A percentile compares a stretch with the other conserved stretches of the same genome.
phyloP scores from a whole-genome alignment of 805 yeast species.

The Pichia thaimueangensis region DNA sequence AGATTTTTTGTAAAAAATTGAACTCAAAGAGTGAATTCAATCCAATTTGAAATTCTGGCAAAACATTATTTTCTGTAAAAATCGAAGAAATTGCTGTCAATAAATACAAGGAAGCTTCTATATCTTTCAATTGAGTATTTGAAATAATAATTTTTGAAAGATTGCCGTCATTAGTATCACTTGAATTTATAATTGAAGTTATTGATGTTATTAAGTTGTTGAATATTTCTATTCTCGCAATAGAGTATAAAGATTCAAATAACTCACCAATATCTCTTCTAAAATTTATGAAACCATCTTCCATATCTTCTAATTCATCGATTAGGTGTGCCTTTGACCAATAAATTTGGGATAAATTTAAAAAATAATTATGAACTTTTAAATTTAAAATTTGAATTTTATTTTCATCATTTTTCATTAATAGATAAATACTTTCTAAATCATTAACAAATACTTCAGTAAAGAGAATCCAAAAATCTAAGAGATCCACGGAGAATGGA shows the following conservation, averaged over 20 bases:
- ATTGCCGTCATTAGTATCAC: too few relatives aligned
- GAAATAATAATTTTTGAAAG: too few relatives aligned
- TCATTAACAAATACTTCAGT: conserved; percentile 52
- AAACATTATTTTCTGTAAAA: conserved; percentile 33
- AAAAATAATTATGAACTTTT: conserved; percentile 37
- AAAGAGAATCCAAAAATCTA: conserved; percentile 65
- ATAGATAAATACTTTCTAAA: conserved; percentile 29
- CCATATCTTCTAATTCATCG: conserved; percentile 29
- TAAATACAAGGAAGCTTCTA: conserved; percentile 60
- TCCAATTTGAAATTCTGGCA: conserved; percentile 16
- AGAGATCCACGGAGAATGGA: conserved; percentile 44
- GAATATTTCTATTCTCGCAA: conserved; percentile 50
- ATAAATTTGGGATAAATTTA: conserved; percentile 52
- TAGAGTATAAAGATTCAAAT: conserved; percentile 62
- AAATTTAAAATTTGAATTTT: conserved; percentile 22
- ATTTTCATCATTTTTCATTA: conserved; percentile 32
- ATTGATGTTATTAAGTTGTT: conserved; percentile 36
- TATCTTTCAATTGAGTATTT: conserved; percentile 23
- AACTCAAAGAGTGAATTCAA: conserved; percentile 27
- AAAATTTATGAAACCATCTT: conserved; percentile 56
- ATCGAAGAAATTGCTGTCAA: conserved; percentile 51
- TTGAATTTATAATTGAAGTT: conserved; percentile 20
- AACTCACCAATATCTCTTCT: conserved; percentile 74
- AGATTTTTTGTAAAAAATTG: conserved; percentile 22
- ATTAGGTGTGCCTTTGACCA: conserved; percentile 56